Percentiles rank a stretch among this genome's conserved stretches.
These are phyloP conservation scores for Rhodosporidiobolus sp. DNA, from an alignment of 768 basidiomycete genomes.

Conservation along the genomic window DNA sequence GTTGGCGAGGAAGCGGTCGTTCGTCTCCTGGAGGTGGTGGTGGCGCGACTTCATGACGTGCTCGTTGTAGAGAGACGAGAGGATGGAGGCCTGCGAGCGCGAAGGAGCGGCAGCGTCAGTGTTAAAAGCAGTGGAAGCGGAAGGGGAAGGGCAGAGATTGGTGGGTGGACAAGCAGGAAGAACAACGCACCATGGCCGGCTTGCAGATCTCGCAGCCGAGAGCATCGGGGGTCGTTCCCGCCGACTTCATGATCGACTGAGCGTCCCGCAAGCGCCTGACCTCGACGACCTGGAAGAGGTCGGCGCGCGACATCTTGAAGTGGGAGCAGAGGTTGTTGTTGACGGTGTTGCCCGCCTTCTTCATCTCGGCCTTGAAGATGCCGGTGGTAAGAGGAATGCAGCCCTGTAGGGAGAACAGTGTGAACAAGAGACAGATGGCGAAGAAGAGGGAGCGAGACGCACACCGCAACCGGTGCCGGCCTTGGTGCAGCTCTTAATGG, in stretches of 20 bases:
- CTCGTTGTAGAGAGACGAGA: conserved; percentile 62
- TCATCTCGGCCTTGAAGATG: conserved; percentile 62
- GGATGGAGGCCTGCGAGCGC: conserved; percentile 48
- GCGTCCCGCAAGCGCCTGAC: conserved; percentile 64
- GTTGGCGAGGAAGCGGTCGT: conserved; percentile 54
- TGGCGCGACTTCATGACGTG: conserved; percentile 63
- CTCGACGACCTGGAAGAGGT: conserved; percentile 65
- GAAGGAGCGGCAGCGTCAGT: too few relatives aligned
- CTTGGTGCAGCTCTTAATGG: conserved; percentile 66
- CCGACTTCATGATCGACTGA: conserved; percentile 56
- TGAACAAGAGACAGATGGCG: not conserved
- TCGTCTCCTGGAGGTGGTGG: conserved; percentile 57
- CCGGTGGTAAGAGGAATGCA: conserved; percentile 62
- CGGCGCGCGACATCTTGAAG: conserved; percentile 62
- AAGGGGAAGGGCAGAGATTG: too few relatives aligned
- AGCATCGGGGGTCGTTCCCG: conserved; percentile 55
- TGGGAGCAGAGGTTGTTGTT: conserved; percentile 65
- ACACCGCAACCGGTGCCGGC: conserved; percentile 57
- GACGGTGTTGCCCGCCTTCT: conserved; percentile 61
- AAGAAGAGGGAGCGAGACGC: not conserved
- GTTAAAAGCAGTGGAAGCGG: too few relatives aligned
- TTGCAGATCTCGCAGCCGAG: conserved; percentile 73
- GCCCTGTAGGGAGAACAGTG: conserved; percentile 49
- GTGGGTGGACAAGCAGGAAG: too few relatives aligned
- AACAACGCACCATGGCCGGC: conserved; percentile 54